Evolutionary conservation across 106 monocot genomes (phyloP).

Genomic region (Hemerocallis citrina): DNA sequence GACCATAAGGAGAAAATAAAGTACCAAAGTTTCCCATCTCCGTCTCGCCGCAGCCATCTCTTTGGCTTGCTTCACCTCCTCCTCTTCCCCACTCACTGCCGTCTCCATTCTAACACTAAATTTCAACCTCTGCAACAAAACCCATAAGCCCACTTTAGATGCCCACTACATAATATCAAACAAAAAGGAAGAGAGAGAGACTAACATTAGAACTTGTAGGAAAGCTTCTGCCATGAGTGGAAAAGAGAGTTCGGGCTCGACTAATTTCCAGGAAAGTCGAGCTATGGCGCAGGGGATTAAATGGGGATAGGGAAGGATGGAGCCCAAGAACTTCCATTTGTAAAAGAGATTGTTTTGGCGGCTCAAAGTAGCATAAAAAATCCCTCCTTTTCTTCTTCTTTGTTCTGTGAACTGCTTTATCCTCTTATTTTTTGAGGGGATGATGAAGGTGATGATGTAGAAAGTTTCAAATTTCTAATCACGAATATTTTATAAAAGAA

Average conservation of each 20-base stretch:
- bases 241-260: no score
- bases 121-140: constrained; percentile 19
- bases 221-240: neutral
- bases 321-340: constrained; percentile 19
- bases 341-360: neutral
- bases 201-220: neutral
- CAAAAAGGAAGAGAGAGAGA: neutral
- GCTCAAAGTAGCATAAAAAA: no score
- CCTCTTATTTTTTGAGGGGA: no score
- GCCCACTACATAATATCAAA: neutral
- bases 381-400: no score
- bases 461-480: no score
- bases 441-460: no score
- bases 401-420: no score
- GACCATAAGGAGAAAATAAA: neutral
- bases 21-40: constrained; percentile 74
- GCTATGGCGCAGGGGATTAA: constrained; percentile 5
- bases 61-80: constrained; percentile 59
- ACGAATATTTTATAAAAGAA: no score
- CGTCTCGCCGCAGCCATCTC: constrained; percentile 67
- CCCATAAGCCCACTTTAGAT: no score
- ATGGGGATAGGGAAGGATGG: neutral
- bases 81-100: constrained; percentile 36
- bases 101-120: constrained; percentile 25
- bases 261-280: neutral